Evolutionary conservation across 148 eudicot species (phyloP).

Genomic region (Chenopodium quinoa): DNA sequence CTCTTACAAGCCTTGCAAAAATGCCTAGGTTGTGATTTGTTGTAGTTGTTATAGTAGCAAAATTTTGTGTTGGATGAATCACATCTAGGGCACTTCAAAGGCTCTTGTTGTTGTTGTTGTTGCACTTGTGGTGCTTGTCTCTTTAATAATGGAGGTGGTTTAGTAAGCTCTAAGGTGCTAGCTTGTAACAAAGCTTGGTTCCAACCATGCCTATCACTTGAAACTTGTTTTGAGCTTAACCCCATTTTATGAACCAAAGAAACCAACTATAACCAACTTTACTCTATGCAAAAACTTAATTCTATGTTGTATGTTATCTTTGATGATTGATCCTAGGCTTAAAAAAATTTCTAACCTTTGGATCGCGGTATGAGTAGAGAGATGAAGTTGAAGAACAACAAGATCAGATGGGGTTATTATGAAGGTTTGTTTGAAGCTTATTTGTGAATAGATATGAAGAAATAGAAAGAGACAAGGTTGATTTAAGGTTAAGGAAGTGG

Average conservation of each 20-base stretch:
- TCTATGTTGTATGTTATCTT: neutral
- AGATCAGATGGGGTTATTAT: slow-evolving; percentile 20
- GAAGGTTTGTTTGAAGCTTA: slow-evolving; percentile 20
- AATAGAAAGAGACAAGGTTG: slow-evolving; percentile 20
- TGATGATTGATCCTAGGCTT: neutral
- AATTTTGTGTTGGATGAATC: slow-evolving; percentile 79
- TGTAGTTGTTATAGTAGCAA: slow-evolving; percentile 93
- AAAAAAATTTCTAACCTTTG: slow-evolving; percentile 24
- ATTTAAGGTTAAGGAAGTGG: slow-evolving; percentile 28
- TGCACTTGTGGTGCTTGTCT: slow-evolving; percentile 24
- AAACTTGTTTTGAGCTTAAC: slow-evolving; percentile 61
- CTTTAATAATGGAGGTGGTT: slow-evolving; percentile 28
- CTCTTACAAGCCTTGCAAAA: slow-evolving; percentile 88
- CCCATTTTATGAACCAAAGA: slow-evolving; percentile 39
- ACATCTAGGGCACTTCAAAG: slow-evolving; percentile 75
- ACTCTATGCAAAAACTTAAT: neutral
- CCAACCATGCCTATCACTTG: slow-evolving; percentile 51
- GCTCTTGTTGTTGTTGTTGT: slow-evolving; percentile 40
- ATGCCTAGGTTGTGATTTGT: slow-evolving; percentile 85
- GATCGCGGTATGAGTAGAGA: slow-evolving; percentile 30
- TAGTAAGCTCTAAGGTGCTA: slow-evolving; percentile 32
- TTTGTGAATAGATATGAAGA: slow-evolving; percentile 28
- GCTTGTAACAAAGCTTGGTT: slow-evolving; percentile 32
- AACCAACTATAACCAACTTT: neutral
- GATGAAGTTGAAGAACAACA: slow-evolving; percentile 28